Evolutionary conservation across 2,329 filamentous ascomycete species (phyloP), one percentile per base, ranked within the genome.

Genomic region (Tolypocladium pustulatum): DNA sequence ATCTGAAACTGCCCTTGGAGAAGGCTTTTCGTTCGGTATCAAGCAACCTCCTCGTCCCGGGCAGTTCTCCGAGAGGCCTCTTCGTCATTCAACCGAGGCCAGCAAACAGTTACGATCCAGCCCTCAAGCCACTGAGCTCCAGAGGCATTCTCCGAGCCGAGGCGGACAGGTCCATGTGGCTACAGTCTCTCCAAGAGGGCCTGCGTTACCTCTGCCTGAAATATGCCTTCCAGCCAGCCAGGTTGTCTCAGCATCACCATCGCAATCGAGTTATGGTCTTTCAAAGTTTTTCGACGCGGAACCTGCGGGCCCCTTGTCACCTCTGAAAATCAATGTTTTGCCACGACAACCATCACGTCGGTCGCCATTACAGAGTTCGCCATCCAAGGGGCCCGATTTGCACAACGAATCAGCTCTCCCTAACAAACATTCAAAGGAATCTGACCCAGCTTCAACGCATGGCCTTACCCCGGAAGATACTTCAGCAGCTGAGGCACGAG

Each of bases 21-120:
- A 58, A 25, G 64, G 63, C 0, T 66, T 64, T 49, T 58, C 57
- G 6, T 66, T 65, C n/a, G 57, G 51, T 15, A 53, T 52, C 17
- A 59, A 61, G 43, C 57, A 49, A 41, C 52, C 58, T n/a, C 61
- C 59, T 51, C 63, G 59, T n/a, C 60, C 62, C 0, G 63, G 63
- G 2, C 64, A 65, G 15, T 64, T 62, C 12, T 62, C 59, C 17
- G 56, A 59, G 25, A 55, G 51, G 10, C 22, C 53, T 9, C 15
- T 27, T 12, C 30, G 32, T 30, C 22, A 57, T 17, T 30, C 49
- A 13, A 37, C 36, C 3, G 41, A 51, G 30, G 27, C n/a, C 41
- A 30, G 20, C 12, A 41, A 55, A 34, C 51, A 15, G 27, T 17
- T 9, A 30, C 34, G 51, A 17, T 2, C 17, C 30, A 52, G 17